Conservation (phyloP, 768 basidiomycete species). For the Tylopilus rubrobrunneus region DNA sequence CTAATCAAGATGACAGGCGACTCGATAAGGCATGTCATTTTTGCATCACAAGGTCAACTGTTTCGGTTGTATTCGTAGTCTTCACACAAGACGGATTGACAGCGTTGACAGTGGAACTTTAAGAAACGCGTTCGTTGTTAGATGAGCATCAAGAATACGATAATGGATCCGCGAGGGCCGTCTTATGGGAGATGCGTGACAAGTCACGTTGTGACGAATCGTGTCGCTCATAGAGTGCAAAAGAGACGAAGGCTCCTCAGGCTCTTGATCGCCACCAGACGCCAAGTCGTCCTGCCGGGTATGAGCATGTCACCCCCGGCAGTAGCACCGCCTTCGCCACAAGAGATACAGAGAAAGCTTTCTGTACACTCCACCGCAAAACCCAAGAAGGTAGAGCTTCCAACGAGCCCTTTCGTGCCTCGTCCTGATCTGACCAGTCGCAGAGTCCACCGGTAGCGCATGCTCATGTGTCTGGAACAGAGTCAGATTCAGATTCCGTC, state of each 20-base stretch:
- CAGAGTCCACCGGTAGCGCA: slow-evolving; percentile 30
- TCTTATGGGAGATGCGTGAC: slow-evolving; percentile 15
- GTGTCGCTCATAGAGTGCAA: slow-evolving; percentile 8
- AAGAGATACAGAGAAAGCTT: slow-evolving; percentile 83
- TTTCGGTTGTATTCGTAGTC: not conserved
- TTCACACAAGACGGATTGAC: not conserved
- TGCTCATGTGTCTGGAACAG: slow-evolving; percentile 61
- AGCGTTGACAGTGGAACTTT: not conserved
- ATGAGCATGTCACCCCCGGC: slow-evolving; percentile 26
- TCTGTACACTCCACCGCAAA: slow-evolving; percentile 65
- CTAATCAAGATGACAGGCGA: slow-evolving; percentile 10
- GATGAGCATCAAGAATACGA: not conserved
- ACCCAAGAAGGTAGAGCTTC: slow-evolving; percentile 42
- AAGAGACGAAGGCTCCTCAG: not conserved
- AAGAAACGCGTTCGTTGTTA: not conserved
- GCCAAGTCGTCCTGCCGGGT: slow-evolving; percentile 1
- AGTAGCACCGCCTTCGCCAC: slow-evolving; percentile 69
- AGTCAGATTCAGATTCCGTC: slow-evolving; percentile 83
- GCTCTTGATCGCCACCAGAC: slow-evolving; percentile 15
- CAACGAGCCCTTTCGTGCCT: not conserved
- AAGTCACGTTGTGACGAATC: slow-evolving; percentile 21
- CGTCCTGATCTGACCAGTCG: slow-evolving; percentile 17
- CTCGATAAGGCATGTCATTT: slow-evolving; percentile 14
- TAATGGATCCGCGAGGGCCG: slow-evolving; percentile 8
- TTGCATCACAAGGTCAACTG: slow-evolving; percentile 6